Evolutionary conservation across 2,329 filamentous ascomycete species (phyloP), one percentile per base, ranked within the genome.

Genomic region (Calonectria hongkongensis): DNA sequence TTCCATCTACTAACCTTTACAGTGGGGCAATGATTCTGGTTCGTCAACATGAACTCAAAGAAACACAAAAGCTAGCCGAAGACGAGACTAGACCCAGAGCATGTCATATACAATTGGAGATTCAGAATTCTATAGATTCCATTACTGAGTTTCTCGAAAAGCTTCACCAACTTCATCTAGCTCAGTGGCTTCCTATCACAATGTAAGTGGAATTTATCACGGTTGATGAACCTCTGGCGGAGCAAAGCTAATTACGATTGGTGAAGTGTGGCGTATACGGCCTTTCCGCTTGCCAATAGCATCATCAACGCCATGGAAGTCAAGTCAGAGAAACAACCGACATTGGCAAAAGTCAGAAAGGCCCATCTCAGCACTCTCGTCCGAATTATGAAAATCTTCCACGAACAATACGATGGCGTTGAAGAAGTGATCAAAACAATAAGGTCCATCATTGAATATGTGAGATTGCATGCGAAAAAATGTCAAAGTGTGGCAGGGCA

Each of bases 371-470:
- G 28, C n/a, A 27, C 63, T 2, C 25, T 66, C 10, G 36, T 66
- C 13, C 33, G 48, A 0, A 36, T 48, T 5, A 66, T 66, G 63
- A 54, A 66, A 12, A 48, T 66, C 27, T 66, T 66, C 7, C 63
- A 66, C 33, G 63, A 66, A 10, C 63, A 66, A 54, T 66, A 66
- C 13, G 63, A 66, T 13, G 63, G 63, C 4, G 63, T 66, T 54
- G 45, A 51, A 39, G 63, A 66, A 4, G 47, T 66, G 0, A 39
- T 66, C 30, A 54, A 43, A 15, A 54, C 63, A 15, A 66, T 66
- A 16, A 47, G 47, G 1, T 28, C 13, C 47, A 48, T 66, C 8
- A 51, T 66, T 28, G 45, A 54, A 9, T 33, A 54, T 16, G 48
- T 66, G 13, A 33, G 54, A 16, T 2, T 51, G 1, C n/a, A 51